Evolutionary conservation across 2,329 filamentous ascomycete genomes (phyloP).

Genomic region (Penicillium sp.): DNA sequence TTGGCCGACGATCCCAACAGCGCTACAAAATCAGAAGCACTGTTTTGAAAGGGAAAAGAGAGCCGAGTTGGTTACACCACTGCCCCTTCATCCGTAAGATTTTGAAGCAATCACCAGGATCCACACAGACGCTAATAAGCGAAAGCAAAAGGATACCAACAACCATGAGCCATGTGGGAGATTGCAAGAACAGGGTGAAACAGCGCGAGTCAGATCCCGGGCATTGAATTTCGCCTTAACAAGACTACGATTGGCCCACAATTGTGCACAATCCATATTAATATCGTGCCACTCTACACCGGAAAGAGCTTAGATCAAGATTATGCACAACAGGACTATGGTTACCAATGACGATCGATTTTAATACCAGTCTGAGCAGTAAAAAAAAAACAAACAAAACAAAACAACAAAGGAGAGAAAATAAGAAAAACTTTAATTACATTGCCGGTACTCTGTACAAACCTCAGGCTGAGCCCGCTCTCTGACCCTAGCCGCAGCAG

Average conservation of each 20-base stretch:
- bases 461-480: background rate
- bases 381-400: no score
- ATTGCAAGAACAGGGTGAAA: background rate
- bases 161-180: background rate
- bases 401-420: background rate
- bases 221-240: background rate
- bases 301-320: background rate
- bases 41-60: background rate
- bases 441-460: background rate
- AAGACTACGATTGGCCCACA: background rate
- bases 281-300: background rate
- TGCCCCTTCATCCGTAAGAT: background rate
- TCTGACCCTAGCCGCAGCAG: constrained; percentile 4
- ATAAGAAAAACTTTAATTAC: no score
- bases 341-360: background rate
- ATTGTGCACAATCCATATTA: no score
- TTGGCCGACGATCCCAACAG: background rate
- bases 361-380: background rate
- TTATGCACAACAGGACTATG: background rate
- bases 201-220: background rate
- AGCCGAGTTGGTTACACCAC: background rate
- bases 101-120: background rate
- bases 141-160: background rate
- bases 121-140: background rate
- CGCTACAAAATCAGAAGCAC: background rate